Base-by-base conservation (phyloP, 306 rosid species). In the Castanea crenata region DNA sequence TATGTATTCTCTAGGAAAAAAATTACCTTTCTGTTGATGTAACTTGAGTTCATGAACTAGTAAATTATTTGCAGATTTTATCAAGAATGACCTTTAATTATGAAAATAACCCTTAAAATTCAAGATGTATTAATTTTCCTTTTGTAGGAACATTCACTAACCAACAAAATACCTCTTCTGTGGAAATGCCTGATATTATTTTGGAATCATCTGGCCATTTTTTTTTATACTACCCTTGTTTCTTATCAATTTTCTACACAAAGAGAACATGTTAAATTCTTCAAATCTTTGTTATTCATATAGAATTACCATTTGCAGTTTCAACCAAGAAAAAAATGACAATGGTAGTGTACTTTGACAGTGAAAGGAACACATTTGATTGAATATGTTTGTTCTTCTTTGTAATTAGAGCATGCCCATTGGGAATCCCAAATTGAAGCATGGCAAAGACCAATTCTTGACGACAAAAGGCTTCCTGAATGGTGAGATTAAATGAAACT, bases 391-490 rank as follows among this genome's bases (percentile, higher is more conserved):
- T 51, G 5, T 49, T 65, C 56, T 54, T 23, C 32, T 55, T 35
- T 78, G 74, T 38, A 74, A 71, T 25, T 78, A 94, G 99, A 77
- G 76, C 95, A 94, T 78, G 70, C 72, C 52, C 84, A 80, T 49
- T 94, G 99, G 99, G 99, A 94, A 86, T 82, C 91, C 54, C 91
- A 94, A 83, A 90, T 94, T 31, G 97, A 91, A 82, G 93, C 91
- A 73, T 94, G 97, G 99, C 99, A 94, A 91, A 90, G 89, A 81
- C 95, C 99, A 46, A 74, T 94, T 84, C 89, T 94, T 57, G 92
- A 91, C 74, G 99, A 94, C 88, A 85, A 94, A 87, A 91, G 97
- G 72, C 78, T 91, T 86, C 99, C 99, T 69, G 94, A 94, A 85
- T 94, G 99, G 99, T 92, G 86, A 79, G 90, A 81, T 79, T 81